Evolutionary conservation across 768 basidiomycete species (phyloP), one percentile per base, ranked within the genome.

Genomic region (Suillus paluster): DNA sequence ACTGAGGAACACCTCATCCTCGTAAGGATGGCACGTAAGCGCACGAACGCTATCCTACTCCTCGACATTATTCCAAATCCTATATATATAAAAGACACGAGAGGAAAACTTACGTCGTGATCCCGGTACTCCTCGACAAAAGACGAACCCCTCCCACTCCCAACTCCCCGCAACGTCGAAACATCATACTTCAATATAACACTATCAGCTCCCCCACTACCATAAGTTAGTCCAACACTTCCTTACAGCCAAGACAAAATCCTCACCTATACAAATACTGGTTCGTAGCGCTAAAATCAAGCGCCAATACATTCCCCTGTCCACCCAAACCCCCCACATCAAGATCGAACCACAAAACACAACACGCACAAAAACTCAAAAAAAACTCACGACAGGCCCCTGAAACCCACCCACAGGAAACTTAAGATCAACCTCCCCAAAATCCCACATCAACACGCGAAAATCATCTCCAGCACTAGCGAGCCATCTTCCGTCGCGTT

Each of bases 381-480:
- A 30, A 34, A 42, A 45, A 44, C 73, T 61, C 58, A 78, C 76
- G 6, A 57, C 49, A n/a, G 85, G 86, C 1, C 87, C 87, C 27
- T 68, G 66, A 57, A 84, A 79, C 3, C 79, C 74, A 56, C 68
- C 72, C 30, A 77, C 78, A 21, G 87, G 81, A 34, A 60, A 65
- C 42, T 67, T 69, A 44, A 86, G 71, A 58, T 87, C 79, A 9
- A 87, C 85, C 65, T 87, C 83, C 65, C 89, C 77, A 64, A 90
- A 85, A 67, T 90, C 86, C 89, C 89, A 90, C 19, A 90, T 72
- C 65, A 79, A 78, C 41, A 89, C 78, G 14, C 77, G 71, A 8
- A 81, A 74, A 73, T 90, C 88, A 72, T 90, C 89, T 38, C 89
- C 89, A 33, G 86, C 89, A 67, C 85, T 88, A 3, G 87, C 88